Evolutionary conservation across 129 eudicot species (phyloP).

Genomic region (Kitagawia praeruptora): DNA sequence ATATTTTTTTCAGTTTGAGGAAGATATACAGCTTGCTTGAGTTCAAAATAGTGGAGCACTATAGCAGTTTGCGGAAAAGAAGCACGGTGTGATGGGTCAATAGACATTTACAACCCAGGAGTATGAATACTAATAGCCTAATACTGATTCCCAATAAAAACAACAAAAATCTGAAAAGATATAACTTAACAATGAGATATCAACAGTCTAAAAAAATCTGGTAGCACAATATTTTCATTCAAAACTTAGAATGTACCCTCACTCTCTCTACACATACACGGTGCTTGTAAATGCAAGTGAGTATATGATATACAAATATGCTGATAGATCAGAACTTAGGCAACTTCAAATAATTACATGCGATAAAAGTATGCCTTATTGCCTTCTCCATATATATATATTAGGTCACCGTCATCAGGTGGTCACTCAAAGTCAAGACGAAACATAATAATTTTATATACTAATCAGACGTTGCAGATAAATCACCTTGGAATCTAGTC

Average conservation of each 20-base stretch:
- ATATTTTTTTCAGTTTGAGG: neutral
- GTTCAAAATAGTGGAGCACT: neutral
- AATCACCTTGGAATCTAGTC: slow-evolving; percentile 60
- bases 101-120: neutral
- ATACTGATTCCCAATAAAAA: neutral
- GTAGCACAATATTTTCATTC: neutral
- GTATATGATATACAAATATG: neutral
- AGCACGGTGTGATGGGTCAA: neutral
- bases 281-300: neutral
- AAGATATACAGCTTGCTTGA: neutral
- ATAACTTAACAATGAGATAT: neutral
- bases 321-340: slow-evolving; percentile 1
- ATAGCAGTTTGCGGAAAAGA: neutral
- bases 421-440: neutral
- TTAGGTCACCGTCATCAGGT: neutral
- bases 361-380: neutral
- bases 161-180: neutral
- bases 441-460: neutral
- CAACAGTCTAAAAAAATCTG: neutral
- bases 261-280: neutral
- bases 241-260: no score
- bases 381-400: neutral
- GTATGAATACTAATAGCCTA: neutral
- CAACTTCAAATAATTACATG: neutral
- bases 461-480: neutral